Base-by-base conservation (phyloP, 1,284 basidiomycete genomes). In the Meripilus lineatus region DNA sequence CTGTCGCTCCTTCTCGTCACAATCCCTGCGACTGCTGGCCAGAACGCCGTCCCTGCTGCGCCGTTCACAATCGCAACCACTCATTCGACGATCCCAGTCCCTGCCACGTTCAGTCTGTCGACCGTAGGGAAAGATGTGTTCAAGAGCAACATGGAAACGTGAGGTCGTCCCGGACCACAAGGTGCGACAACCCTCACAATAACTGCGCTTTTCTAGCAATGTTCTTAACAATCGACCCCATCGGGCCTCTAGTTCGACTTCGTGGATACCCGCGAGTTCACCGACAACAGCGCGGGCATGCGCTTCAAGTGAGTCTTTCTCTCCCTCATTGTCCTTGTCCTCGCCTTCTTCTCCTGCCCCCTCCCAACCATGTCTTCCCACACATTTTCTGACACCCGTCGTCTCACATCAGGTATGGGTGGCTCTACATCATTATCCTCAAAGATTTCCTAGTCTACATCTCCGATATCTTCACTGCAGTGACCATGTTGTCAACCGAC, bases 91-190 rank as follows among this genome's bases (percentile, higher is more conserved):
- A 20, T 50, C 55, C 30, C 40, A 50, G 44, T 49, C 47, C 59
- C 70, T 67, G n/a, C n/a, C n/a, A n/a, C n/a, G n/a, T n/a, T n/a
- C n/a, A n/a, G n/a, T n/a, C n/a, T n/a, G n/a, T n/a, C n/a, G n/a
- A n/a, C n/a, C n/a, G n/a, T n/a, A n/a, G n/a, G n/a, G n/a, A n/a
- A n/a, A n/a, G n/a, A 90, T 93, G 90, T 78, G 78, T 62, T 71
- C 75, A 50, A 84, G 81, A 57, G 76, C 84, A 28, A 79, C 85
- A 58, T 97, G 93, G 94, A 98, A 99, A 73, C 80, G 95, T 62
- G 95, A 98, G 73, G 81, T 89, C 57, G 94, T 99, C 36, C 91
- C 89, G 46, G 95, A 98, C 71, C 95, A 98, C 71, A 99, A 98
- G 79, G 93, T 93, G 51, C 36, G 51, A 47, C 20, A n/a, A 11